Percentiles rank a stretch among this genome's conserved stretches.
Conservation (phyloP, 176 grass and related monocot species). For the Eremochloa ophiuroides region DNA sequence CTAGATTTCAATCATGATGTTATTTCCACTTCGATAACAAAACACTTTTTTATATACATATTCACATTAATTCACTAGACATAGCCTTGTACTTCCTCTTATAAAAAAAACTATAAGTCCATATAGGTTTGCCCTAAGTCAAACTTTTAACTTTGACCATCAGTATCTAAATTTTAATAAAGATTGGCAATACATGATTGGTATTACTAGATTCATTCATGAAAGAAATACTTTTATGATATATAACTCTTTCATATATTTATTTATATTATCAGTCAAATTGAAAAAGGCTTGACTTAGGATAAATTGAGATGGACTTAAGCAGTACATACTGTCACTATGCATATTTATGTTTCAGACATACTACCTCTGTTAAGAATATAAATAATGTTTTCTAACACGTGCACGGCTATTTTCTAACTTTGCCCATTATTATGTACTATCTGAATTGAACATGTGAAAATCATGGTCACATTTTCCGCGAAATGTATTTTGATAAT, state of each 20-base stretch:
- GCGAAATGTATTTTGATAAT: not conserved
- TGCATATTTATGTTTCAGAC: not conserved
- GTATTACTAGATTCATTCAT: not conserved
- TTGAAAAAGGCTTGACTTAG: not conserved
- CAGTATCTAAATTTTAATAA: not conserved
- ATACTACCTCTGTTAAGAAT: not conserved
- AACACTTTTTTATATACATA: not conserved
- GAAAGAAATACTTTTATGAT: not conserved
- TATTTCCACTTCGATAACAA: constrained; percentile 6
- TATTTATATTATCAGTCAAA: not conserved
- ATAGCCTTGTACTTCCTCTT: not conserved
- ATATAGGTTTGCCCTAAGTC: not conserved
- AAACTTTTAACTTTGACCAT: not conserved
- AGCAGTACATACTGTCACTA: not conserved
- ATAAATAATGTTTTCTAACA: not conserved
- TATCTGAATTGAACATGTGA: not conserved
- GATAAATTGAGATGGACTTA: not conserved
- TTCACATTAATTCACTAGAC: not conserved
- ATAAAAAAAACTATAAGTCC: not conserved
- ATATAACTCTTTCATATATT: not conserved
- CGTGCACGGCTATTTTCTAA: not conserved
- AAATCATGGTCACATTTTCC: not conserved
- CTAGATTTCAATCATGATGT: not conserved
- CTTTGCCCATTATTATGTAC: not conserved
- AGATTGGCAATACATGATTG: not conserved